A percentile compares a stretch with the other conserved stretches of the same genome.
phyloP scores from a whole-genome alignment of 495 filamentous ascomycete genomes.

The Rostrohypoxylon terebratum region DNA sequence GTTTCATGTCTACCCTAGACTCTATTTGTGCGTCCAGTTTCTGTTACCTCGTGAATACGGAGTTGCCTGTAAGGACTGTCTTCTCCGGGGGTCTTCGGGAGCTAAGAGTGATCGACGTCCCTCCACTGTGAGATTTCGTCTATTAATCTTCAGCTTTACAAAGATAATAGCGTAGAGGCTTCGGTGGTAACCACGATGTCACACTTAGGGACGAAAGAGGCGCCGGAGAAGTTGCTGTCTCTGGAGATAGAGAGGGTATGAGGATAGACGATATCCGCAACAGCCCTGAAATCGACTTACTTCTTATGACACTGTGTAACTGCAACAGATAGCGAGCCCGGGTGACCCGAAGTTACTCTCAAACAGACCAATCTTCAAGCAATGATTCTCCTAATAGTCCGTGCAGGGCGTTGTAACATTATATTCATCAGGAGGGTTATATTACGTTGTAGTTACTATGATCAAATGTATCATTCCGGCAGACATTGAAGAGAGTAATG shows the following conservation, averaged over 20 bases:
- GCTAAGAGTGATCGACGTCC: neutral
- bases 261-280: constrained; percentile 19
- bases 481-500: neutral
- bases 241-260: constrained; percentile 6
- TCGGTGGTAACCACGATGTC: constrained; percentile 20
- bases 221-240: constrained; percentile 20
- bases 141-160: neutral
- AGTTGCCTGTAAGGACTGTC: constrained; percentile 7
- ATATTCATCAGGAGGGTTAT: constrained; percentile 3
- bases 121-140: neutral
- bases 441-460: neutral
- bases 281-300: neutral
- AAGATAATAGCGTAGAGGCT: neutral
- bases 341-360: neutral
- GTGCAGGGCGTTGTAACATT: neutral
- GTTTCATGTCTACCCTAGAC: neutral
- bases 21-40: neutral
- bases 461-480: neutral
- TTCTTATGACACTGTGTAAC: constrained; percentile 1
- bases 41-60: neutral
- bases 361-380: neutral
- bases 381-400: neutral
- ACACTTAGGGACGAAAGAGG: neutral
- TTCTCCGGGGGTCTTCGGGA: neutral
- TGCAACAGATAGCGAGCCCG: constrained; percentile 13